These are phyloP conservation scores for Lichtheimia ramosa DNA, from an alignment of 371 early-diverging fungal genomes.

Conservation along the genomic window DNA sequence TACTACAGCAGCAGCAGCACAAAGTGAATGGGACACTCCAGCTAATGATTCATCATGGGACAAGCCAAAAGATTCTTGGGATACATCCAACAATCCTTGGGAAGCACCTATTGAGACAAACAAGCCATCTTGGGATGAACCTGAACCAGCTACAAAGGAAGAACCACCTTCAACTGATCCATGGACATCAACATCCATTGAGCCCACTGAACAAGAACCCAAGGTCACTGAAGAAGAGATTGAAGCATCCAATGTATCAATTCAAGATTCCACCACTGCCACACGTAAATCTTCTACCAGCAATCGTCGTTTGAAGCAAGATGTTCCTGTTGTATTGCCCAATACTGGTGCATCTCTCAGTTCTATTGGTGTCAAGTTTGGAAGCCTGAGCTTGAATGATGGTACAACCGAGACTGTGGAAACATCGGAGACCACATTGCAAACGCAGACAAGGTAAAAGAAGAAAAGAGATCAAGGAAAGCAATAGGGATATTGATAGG, in stretches of 20 bases:
- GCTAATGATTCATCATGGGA: conserved; percentile 10
- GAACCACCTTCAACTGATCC: conserved; percentile 2
- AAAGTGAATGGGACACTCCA: conserved; percentile 15
- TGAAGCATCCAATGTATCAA: neutral
- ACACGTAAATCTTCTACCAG: neutral
- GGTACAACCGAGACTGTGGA: conserved; percentile 23
- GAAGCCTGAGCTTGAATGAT: conserved; percentile 65
- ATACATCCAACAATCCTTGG: conserved; percentile 1
- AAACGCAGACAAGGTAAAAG: conserved; percentile 7
- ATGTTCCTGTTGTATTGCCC: conserved; percentile 88
- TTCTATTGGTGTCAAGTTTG: conserved; percentile 80
- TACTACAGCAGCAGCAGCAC: conserved; percentile 1
- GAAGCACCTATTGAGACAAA: conserved; percentile 8
- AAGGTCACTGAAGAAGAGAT: neutral
- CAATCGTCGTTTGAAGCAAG: conserved; percentile 74
- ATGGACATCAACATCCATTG: neutral
- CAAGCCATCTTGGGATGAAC: conserved; percentile 4
- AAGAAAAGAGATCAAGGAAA: neutral
- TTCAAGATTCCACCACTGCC: neutral
- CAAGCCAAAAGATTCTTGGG: conserved; percentile 16
- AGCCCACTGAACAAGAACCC: neutral
- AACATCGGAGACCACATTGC: conserved; percentile 10
- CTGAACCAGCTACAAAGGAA: conserved; percentile 3
- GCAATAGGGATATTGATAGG: too few species aligned
- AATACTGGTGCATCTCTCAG: conserved; percentile 60